A percentile compares a stretch with the other conserved stretches of the same genome.
These are phyloP conservation scores for Penicillium crustosum DNA, from an alignment of 2,329 filamentous ascomycete genomes.

Conservation along the genomic window DNA sequence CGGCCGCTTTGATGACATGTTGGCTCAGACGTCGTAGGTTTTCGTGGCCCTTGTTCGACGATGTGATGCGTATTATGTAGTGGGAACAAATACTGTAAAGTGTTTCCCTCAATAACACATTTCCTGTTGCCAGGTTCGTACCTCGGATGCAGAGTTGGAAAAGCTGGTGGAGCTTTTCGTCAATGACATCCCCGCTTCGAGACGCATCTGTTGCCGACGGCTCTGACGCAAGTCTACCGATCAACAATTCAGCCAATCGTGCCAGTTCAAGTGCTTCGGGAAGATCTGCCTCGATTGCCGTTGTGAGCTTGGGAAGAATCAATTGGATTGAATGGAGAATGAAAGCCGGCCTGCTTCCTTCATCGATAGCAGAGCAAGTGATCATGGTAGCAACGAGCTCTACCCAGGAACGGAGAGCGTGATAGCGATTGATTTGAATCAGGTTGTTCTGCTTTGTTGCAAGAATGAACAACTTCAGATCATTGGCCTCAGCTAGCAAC, in stretches of 20 bases:
- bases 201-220: conserved; percentile 43
- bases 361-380: conserved; percentile 76
- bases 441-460: conserved; percentile 43
- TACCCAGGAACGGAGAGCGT: conserved; percentile 78
- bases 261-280: conserved; percentile 74
- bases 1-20: conserved; percentile 74
- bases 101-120: conserved; percentile 70
- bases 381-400: conserved; percentile 82
- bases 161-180: conserved; percentile 86
- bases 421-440: conserved; percentile 53
- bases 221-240: conserved; percentile 43
- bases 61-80: conserved; percentile 69
- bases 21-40: conserved; percentile 53
- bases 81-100: conserved; percentile 92
- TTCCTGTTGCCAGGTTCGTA: conserved; percentile 70
- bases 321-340: conserved; percentile 84
- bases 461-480: conserved; percentile 39
- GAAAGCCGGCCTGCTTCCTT: conserved; percentile 70
- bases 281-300: conserved; percentile 67
- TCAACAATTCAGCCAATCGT: conserved; percentile 68
- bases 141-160: conserved; percentile 84
- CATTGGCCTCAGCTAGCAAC: conserved; percentile 41
- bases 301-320: conserved; percentile 82
- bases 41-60: conserved; percentile 51
- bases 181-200: conserved; percentile 66